phyloP scores from a whole-genome alignment of 2,329 filamentous ascomycete genomes.

The Hymenoscyphus infarciens region DNA sequence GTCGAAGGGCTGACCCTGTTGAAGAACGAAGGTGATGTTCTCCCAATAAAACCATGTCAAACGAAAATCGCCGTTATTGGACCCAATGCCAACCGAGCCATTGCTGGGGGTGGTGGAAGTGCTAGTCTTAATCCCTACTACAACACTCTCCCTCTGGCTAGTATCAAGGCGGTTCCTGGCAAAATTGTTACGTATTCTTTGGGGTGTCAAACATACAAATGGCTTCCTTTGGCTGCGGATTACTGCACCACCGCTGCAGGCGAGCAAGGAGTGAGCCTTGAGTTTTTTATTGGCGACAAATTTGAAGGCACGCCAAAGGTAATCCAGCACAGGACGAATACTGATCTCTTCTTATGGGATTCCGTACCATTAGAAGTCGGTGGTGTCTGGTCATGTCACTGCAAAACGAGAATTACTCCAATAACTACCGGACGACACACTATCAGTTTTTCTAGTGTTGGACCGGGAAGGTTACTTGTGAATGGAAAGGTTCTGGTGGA shows the following conservation, averaged over 20 bases:
- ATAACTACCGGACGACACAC: slow-evolving; percentile 59
- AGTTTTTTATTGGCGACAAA: slow-evolving; percentile 62
- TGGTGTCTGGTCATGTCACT: slow-evolving; percentile 49
- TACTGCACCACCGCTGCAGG: slow-evolving; percentile 55
- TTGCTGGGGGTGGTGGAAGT: slow-evolving; percentile 65
- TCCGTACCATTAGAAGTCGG: slow-evolving; percentile 60
- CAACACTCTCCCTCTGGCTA: slow-evolving; percentile 60
- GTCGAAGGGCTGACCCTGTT: slow-evolving; percentile 60
- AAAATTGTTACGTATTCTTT: slow-evolving; percentile 57
- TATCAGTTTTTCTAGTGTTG: slow-evolving; percentile 65
- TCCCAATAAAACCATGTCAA: slow-evolving; percentile 54
- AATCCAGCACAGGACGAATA: slow-evolving; percentile 57
- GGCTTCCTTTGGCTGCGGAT: slow-evolving; percentile 59
- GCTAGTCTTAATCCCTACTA: slow-evolving; percentile 68
- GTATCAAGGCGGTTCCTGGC: slow-evolving; percentile 52
- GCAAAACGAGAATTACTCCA: slow-evolving; percentile 57
- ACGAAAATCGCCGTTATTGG: slow-evolving; percentile 63
- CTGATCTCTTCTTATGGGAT: slow-evolving; percentile 68
- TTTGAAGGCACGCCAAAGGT: slow-evolving; percentile 56
- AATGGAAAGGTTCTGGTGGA: slow-evolving; percentile 58
- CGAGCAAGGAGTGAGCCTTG: slow-evolving; percentile 57
- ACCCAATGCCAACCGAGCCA: slow-evolving; percentile 63
- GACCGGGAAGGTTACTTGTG: slow-evolving; percentile 58
- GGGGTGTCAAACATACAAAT: slow-evolving; percentile 62
- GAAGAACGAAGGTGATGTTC: slow-evolving; percentile 57